Conservation (phyloP, 768 basidiomycete species). For the Hemileccinum impolitum region DNA sequence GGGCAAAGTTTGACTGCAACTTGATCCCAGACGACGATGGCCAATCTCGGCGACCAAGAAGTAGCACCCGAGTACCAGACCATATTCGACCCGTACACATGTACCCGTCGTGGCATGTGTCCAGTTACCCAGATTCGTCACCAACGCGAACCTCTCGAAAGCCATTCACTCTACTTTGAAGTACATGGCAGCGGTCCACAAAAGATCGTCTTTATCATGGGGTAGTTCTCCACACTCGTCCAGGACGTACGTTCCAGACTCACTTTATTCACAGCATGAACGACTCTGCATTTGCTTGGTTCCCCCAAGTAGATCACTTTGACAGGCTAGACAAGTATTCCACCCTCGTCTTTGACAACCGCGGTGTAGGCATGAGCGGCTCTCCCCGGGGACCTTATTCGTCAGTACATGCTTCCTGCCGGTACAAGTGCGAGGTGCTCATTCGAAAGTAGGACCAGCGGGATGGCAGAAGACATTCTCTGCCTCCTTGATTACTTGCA, state of each 20-base stretch:
- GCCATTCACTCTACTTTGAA: conserved; percentile 77
- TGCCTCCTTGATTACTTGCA: conserved; percentile 65
- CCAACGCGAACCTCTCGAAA: conserved; percentile 50
- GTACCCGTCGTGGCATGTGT: conserved; percentile 70
- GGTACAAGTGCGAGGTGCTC: not conserved
- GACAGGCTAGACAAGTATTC: conserved; percentile 50
- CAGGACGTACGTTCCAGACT: not conserved
- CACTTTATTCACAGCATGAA: conserved; percentile 45
- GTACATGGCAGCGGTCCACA: conserved; percentile 64
- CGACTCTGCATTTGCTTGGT: conserved; percentile 61
- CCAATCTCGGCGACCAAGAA: conserved; percentile 16
- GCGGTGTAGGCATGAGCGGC: conserved; percentile 76
- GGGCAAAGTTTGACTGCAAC: too few relatives aligned
- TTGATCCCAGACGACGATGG: conserved; percentile 5
- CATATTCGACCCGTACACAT: conserved; percentile 58
- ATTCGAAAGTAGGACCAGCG: conserved; percentile 49
- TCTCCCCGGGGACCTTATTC: conserved; percentile 74
- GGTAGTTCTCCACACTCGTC: conserved; percentile 32
- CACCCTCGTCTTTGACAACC: conserved; percentile 77
- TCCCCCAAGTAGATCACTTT: conserved; percentile 62
- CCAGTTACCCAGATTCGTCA: conserved; percentile 56
- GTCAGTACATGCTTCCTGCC: conserved; percentile 37
- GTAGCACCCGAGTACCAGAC: too few relatives aligned
- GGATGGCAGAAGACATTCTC: conserved; percentile 75
- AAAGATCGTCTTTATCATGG: conserved; percentile 78